These are phyloP conservation scores for Phoenix dactylifera DNA, from an alignment of 176 grass and related monocot species.

Conservation along the genomic window DNA sequence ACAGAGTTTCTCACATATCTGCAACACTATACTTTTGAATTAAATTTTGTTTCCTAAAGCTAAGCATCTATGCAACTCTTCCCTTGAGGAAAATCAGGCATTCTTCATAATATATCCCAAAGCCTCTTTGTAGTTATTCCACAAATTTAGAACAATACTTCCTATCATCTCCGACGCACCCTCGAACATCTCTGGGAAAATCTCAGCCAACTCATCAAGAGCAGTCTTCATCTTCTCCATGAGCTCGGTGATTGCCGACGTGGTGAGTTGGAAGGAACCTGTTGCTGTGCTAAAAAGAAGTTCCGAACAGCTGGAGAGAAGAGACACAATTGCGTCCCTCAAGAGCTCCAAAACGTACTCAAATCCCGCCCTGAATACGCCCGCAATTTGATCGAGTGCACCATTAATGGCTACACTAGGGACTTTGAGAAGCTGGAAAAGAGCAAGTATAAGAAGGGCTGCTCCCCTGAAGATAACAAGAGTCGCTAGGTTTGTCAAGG, in stretches of 20 bases:
- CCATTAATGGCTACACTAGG: not conserved
- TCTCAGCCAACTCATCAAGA: not conserved
- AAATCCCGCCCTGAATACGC: not conserved
- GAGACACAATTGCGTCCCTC: not conserved
- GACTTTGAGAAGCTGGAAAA: not conserved
- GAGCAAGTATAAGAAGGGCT: not conserved
- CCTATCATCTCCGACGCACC: too few species aligned
- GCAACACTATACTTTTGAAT: too few species aligned
- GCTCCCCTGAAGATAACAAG: slow-evolving; percentile 1
- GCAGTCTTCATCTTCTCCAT: slow-evolving; percentile 1
- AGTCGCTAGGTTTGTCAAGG: not conserved
- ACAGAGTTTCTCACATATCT: too few species aligned
- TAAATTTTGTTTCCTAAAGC: too few species aligned
- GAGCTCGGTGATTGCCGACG: not conserved
- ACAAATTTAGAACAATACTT: too few species aligned
- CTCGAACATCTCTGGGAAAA: too few species aligned
- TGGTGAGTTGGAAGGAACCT: not conserved
- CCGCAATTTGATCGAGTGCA: not conserved
- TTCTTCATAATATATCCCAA: too few species aligned
- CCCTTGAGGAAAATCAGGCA: too few species aligned
- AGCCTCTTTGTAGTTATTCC: too few species aligned
- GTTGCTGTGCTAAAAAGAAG: not conserved
- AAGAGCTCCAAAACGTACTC: not conserved
- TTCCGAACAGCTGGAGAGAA: not conserved
- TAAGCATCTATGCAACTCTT: too few species aligned